phyloP scores from a whole-genome alignment of 768 basidiomycete species.

The Agrocybe praecox region DNA sequence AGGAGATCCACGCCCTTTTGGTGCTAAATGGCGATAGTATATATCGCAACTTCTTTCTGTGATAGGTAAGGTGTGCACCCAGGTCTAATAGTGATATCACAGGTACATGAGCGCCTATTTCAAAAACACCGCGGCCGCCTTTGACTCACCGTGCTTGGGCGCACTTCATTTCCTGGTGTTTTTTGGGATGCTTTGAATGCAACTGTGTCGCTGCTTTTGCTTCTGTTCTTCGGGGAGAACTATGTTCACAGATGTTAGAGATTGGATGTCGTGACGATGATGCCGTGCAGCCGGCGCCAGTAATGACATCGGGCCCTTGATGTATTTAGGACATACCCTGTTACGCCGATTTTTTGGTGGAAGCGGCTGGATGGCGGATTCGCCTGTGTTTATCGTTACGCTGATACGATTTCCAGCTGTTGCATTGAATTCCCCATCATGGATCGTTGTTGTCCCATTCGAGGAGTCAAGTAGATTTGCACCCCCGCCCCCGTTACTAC shows the following conservation, averaged over 20 bases:
- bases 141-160: background rate
- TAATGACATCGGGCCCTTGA: background rate
- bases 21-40: constrained; percentile 17
- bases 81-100: background rate
- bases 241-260: too few species aligned
- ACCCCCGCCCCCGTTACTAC: background rate
- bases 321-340: background rate
- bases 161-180: background rate
- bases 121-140: background rate
- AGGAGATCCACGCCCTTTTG: constrained; percentile 15
- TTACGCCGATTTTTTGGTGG: background rate
- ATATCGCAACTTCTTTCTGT: constrained; percentile 10
- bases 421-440: background rate
- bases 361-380: background rate
- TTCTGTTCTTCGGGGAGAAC: background rate
- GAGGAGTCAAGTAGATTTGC: background rate
- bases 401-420: background rate
- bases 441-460: background rate
- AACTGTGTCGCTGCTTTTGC: background rate
- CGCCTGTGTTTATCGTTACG: background rate
- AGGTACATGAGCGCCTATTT: background rate
- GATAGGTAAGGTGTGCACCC: background rate
- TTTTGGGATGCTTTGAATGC: background rate
- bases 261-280: too few species aligned
- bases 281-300: background rate